Percentiles rank a stretch among this genome's conserved stretches.
Conservation (phyloP, 2,329 filamentous ascomycete species). For the Curvularia sp. region DNA sequence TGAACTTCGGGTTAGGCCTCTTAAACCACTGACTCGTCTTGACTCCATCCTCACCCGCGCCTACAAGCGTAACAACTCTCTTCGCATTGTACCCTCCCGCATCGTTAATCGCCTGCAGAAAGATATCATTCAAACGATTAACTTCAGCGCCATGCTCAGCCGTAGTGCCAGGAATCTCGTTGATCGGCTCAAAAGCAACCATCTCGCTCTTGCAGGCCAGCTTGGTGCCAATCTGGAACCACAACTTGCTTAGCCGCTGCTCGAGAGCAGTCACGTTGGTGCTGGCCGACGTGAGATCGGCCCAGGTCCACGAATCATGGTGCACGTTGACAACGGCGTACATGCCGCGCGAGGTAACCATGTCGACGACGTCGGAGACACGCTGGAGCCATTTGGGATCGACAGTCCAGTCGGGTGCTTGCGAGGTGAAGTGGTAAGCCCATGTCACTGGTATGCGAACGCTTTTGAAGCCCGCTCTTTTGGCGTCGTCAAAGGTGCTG, state of each 20-base stretch:
- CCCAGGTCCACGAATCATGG: slow-evolving; percentile 67
- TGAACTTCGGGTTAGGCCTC: slow-evolving; percentile 55
- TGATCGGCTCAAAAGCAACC: slow-evolving; percentile 67
- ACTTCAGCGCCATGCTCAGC: slow-evolving; percentile 59
- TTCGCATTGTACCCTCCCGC: slow-evolving; percentile 64
- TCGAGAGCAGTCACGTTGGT: slow-evolving; percentile 63
- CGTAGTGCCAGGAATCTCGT: slow-evolving; percentile 64
- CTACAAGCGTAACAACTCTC: slow-evolving; percentile 64
- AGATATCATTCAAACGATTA: slow-evolving; percentile 65
- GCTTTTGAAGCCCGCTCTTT: slow-evolving; percentile 64
- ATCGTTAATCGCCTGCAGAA: slow-evolving; percentile 61
- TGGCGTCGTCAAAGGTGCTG: slow-evolving; percentile 61
- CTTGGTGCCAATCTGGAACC: slow-evolving; percentile 64
- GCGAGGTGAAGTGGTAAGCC: slow-evolving; percentile 62
- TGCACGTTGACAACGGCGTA: slow-evolving; percentile 66
- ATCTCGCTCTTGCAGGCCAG: slow-evolving; percentile 62
- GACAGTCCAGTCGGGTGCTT: slow-evolving; percentile 62
- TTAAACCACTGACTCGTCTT: slow-evolving; percentile 65
- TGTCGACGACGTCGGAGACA: slow-evolving; percentile 65
- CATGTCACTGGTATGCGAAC: slow-evolving; percentile 68
- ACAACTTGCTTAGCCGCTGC: slow-evolving; percentile 63
- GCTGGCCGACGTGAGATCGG: slow-evolving; percentile 57
- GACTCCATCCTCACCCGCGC: slow-evolving; percentile 59
- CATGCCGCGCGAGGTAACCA: slow-evolving; percentile 60
- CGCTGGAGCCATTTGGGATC: slow-evolving; percentile 64